These are phyloP conservation scores for Hirsutella thompsonii DNA, from an alignment of 2,329 filamentous ascomycete species.

Conservation along the genomic window DNA sequence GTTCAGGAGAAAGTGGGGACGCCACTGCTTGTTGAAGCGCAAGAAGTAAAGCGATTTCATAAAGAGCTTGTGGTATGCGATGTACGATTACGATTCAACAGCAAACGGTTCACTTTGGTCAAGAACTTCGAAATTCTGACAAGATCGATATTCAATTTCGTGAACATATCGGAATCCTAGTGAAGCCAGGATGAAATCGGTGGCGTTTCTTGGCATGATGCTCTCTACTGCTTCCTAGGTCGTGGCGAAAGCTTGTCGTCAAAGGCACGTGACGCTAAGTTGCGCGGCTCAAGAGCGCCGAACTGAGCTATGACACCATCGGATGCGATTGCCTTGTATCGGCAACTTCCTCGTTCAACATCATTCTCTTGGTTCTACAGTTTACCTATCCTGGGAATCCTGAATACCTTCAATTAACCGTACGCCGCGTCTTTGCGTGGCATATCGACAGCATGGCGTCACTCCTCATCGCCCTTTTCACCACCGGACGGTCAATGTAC, in stretches of 20 bases:
- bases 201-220: neutral
- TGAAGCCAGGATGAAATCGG: too few relatives aligned
- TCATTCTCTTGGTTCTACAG: neutral
- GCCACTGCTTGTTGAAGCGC: slow-evolving; percentile 65
- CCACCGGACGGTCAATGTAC: neutral
- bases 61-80: neutral
- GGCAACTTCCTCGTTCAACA: neutral
- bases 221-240: neutral
- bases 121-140: too few relatives aligned
- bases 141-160: too few relatives aligned
- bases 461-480: neutral
- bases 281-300: neutral
- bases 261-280: neutral
- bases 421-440: too few relatives aligned
- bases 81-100: neutral
- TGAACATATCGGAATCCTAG: too few relatives aligned
- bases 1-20: slow-evolving; percentile 68
- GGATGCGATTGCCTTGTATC: neutral
- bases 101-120: too few relatives aligned
- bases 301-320: neutral
- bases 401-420: neutral
- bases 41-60: neutral
- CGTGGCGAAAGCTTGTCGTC: neutral
- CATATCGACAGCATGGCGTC: neutral
- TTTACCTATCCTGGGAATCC: too few relatives aligned